Evolutionary conservation across 78 protist genomes (phyloP), one percentile per base, ranked within the genome.

Genomic region (Planoprotostelium fungivorum): DNA sequence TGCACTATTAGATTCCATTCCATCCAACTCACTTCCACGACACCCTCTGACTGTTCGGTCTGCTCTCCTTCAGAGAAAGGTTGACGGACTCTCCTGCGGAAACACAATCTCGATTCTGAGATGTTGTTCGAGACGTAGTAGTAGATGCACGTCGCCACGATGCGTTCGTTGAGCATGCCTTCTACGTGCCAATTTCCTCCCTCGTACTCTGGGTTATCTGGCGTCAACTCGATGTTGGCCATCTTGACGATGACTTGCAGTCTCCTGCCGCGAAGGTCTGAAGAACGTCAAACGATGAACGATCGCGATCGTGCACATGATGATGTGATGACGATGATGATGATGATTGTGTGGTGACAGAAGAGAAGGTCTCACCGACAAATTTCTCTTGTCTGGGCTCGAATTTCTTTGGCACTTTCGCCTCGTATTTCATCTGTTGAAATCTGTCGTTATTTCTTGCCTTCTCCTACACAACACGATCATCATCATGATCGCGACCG

Each of bases 101-200:
- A 93, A 25, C 29, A 28, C 31, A 93, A 86, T 39, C 1, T 23
- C 29, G 89, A 34, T n/a, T 86, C 86, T 10, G 90, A 0, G 37
- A 93, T 84, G 0, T 89, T 88, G 23, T 90, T 85, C 29, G 35
- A 25, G 10, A 38, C 16, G 86, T 90, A 93, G 86, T 93, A 93
- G 86, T 93, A 90, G 38, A 93, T 93, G 35, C 93, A 93, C 0
- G 93, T 83, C 28, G 90, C 89, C 16, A 93, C 93, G 86, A 93
- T 93, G 29, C 86, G 1, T 0, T 93, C 95, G 83, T 90, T 87
- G 83, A 38, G 38, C 94, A 93, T 87, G 10, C 95, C 95, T n/a
- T 93, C 95, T 34, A 93, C 87, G 84, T 93, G 95, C 95, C 95
- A 93, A 25, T 0, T 25, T 34, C 95, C 95, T 16, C 95, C 95